Evolutionary conservation across 768 basidiomycete species (phyloP).

Genomic region (Sporobolomyces roseus): DNA sequence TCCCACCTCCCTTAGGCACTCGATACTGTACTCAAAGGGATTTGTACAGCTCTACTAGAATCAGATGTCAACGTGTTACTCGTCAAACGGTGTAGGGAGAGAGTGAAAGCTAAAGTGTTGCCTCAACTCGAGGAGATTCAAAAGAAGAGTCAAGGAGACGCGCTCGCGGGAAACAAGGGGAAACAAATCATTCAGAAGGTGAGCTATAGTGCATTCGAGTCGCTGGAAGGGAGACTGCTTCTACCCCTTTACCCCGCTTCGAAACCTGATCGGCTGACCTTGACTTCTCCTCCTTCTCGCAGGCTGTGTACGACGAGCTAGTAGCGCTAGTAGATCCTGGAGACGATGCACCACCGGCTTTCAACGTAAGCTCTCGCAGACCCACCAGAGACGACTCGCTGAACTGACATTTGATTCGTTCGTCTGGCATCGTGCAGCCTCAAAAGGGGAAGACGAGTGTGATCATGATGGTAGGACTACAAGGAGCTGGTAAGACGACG

Average conservation of each 20-base stretch:
- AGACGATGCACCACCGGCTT: slow-evolving; percentile 60
- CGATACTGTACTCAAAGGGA: slow-evolving; percentile 89
- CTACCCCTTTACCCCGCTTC: too few species aligned
- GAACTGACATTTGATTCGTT: too few species aligned
- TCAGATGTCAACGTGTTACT: slow-evolving; percentile 98
- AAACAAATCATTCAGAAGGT: slow-evolving; percentile 92
- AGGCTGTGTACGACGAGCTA: slow-evolving; percentile 96
- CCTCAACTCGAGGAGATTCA: slow-evolving; percentile 62
- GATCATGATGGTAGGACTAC: slow-evolving; percentile 62
- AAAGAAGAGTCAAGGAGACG: slow-evolving; percentile 56
- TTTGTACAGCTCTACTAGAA: slow-evolving; percentile 87
- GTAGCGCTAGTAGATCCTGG: slow-evolving; percentile 93
- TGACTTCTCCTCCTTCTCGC: background rate
- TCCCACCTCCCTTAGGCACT: slow-evolving; percentile 62
- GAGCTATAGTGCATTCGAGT: too few species aligned
- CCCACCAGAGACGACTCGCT: slow-evolving; percentile 50
- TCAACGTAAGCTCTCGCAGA: slow-evolving; percentile 33
- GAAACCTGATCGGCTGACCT: too few species aligned
- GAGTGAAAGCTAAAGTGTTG: slow-evolving; percentile 87
- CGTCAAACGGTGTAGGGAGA: slow-evolving; percentile 76
- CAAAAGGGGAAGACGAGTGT: slow-evolving; percentile 91
- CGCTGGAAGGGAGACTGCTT: too few species aligned
- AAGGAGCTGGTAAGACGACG: slow-evolving; percentile 78
- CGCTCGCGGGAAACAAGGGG: slow-evolving; percentile 60
- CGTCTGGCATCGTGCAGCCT: slow-evolving; percentile 58